Base-by-base conservation (phyloP, 2,329 filamentous ascomycete species). In the Penicillium sp. region DNA sequence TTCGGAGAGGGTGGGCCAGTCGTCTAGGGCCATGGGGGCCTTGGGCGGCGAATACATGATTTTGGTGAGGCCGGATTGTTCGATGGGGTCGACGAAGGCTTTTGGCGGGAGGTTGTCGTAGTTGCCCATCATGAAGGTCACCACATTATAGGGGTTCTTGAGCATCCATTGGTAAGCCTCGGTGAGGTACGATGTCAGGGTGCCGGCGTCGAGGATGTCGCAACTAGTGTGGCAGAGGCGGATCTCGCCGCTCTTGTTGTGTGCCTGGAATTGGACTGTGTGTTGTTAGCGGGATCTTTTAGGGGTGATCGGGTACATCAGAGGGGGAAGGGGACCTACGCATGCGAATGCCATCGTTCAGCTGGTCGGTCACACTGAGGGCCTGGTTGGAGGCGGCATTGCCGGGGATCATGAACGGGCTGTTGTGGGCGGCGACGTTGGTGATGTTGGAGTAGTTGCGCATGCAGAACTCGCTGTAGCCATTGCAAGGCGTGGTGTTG, bases 161-260 rank as follows among this genome's bases (percentile, higher is more conserved):
- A 81, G 79, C 2, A 97, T 84, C 92, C 92, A 97, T 36, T 77
- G 69, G 29, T 79, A 79, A 10, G 96, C 88, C 0, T 78, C 79
- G 6, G 77, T 77, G 27, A 97, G 84, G 76, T 90, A 94, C 36
- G 83, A 76, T 47, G 87, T 84, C 44, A 94, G 87, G 7, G 89
- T 86, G 0, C 93, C 92, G 2, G 83, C 89, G 61, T 96, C 87
- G 26, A 96, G 82, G 3, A 96, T 76, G 59, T 91, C 83, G 73
- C 92, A 97, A 39, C 82, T 86, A 1, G 89, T 90, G 70, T 97
- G 92, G 72, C 92, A 97, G 63, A 94, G 90, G 71, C 90, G 88
- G 39, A 88, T 70, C 0, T 80, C 83, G 18, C 73, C 73, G 59
- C 86, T 84, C 23, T 76, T 67, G 29, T 71, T 74, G 54, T 86